Evolutionary conservation across 2,329 filamentous ascomycete genomes (phyloP), one percentile per base, ranked within the genome.

Genomic region (Fragosphaeria purpurea): DNA sequence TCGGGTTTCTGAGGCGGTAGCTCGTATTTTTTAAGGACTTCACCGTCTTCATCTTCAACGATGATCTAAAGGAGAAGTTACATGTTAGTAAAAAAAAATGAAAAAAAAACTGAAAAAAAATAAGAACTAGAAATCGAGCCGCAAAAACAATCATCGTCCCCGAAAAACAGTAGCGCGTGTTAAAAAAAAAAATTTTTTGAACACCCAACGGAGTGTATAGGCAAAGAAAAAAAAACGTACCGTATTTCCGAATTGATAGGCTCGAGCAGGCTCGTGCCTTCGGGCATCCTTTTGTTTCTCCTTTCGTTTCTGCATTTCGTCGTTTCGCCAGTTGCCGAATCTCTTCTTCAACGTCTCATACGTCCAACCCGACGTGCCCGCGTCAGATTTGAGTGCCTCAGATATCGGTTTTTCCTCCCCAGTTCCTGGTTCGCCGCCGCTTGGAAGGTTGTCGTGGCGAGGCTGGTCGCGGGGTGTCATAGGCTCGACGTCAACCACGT

Each of bases 21-120:
- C 56, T 90, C 83, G 62, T 89, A 90, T 51, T 86, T 82, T 70
- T 90, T 90, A 63, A 94, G 78, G 35, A 94, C 88, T 63, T 94
- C 88, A 42, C 87, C 87, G 58, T 90, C 58, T 64, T 86, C 85
- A 55, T 94, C 86, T 67, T 94, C 87, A 12, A 94, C 85, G 62
- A 94, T 91, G 56, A 94, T 88, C 70, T 48, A 10, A 37, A 32
- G 45, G 31, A 11, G 10, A 9, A 7, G 34, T 7, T 6, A 11
- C 7, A 41, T 5, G 38, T 13, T 22, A 43, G 40, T 22, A 33
- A 44, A n/a, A 41, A 46, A 22, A 34, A 13, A 41, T 22, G 22
- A 33, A 10, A 5, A 10, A 5, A 42, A 33, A 7, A 12, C 2
- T 40, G 32, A 5, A 6, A 11, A 11, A 22, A 22, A 22, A 22